Evolutionary conservation across 176 grass and related monocot genomes (phyloP).

Genomic region (Oryza glumipatula): DNA sequence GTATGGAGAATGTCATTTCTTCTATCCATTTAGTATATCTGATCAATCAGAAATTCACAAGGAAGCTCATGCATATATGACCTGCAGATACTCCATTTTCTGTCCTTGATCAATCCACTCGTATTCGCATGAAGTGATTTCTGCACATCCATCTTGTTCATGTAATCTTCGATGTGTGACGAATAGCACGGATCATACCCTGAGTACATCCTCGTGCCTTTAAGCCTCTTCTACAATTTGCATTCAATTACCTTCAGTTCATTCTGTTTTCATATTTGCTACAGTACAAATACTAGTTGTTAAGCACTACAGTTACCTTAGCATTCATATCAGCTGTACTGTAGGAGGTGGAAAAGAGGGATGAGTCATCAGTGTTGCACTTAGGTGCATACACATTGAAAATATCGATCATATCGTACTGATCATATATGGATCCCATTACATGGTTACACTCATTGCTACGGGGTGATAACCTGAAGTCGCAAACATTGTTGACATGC

Average conservation of each 20-base stretch:
- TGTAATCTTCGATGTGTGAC: slow-evolving; percentile 61
- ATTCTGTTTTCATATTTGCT: slow-evolving; percentile 3
- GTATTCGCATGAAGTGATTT: slow-evolving; percentile 69
- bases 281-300: background rate
- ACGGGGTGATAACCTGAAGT: slow-evolving; percentile 61
- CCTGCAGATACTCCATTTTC: slow-evolving; percentile 79
- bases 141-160: slow-evolving; percentile 79
- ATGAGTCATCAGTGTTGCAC: slow-evolving; percentile 65
- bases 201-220: slow-evolving; percentile 59
- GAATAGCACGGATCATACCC: slow-evolving; percentile 84
- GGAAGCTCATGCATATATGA: slow-evolving; percentile 20
- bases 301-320: slow-evolving; percentile 30
- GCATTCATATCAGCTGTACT: slow-evolving; percentile 18
- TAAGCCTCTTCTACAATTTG: slow-evolving; percentile 41
- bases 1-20: background rate
- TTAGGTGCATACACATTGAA: slow-evolving; percentile 90
- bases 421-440: slow-evolving; percentile 53
- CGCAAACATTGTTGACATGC: slow-evolving; percentile 55
- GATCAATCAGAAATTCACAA: slow-evolving; percentile 5
- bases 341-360: slow-evolving; percentile 8
- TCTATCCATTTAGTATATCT: background rate
- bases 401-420: slow-evolving; percentile 72
- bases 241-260: slow-evolving; percentile 20
- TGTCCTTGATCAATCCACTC: slow-evolving; percentile 56
- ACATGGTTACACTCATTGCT: slow-evolving; percentile 50